phyloP scores from a whole-genome alignment of 495 filamentous ascomycete species.

The Glonium stellatum region DNA sequence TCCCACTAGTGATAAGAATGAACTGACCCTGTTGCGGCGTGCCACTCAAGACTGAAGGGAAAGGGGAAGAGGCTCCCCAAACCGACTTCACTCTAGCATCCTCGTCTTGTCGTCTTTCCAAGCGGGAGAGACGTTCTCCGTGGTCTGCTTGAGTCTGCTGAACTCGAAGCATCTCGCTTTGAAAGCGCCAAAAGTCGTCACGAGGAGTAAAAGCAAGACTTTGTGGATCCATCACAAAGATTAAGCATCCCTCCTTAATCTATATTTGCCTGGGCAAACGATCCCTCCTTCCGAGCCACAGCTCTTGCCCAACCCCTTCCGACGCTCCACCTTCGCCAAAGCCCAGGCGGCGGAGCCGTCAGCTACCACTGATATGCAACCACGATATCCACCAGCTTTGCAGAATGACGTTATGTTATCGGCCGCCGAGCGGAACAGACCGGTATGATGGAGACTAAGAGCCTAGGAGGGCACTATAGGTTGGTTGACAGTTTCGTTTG shows the following conservation, averaged over 20 bases:
- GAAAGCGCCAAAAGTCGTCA: slow-evolving; percentile 79
- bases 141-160: slow-evolving; percentile 72
- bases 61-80: slow-evolving; percentile 75
- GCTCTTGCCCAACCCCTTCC: background rate
- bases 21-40: slow-evolving; percentile 70
- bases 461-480: background rate
- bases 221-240: slow-evolving; percentile 55
- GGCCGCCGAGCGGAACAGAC: background rate
- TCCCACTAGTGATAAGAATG: background rate
- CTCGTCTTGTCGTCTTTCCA: slow-evolving; percentile 77
- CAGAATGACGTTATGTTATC: background rate
- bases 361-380: background rate
- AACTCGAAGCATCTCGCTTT: slow-evolving; percentile 79
- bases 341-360: slow-evolving; percentile 22
- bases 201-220: slow-evolving; percentile 52
- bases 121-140: slow-evolving; percentile 65
- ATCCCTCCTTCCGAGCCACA: slow-evolving; percentile 5
- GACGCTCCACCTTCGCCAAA: slow-evolving; percentile 16
- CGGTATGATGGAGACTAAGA: background rate
- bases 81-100: slow-evolving; percentile 78
- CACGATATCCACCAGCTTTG: background rate
- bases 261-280: background rate
- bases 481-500: background rate
- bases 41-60: slow-evolving; percentile 60
- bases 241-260: slow-evolving; percentile 18